Evolutionary conservation across 2,329 filamentous ascomycete species (phyloP).

Genomic region (Xylariaceae sp.): DNA sequence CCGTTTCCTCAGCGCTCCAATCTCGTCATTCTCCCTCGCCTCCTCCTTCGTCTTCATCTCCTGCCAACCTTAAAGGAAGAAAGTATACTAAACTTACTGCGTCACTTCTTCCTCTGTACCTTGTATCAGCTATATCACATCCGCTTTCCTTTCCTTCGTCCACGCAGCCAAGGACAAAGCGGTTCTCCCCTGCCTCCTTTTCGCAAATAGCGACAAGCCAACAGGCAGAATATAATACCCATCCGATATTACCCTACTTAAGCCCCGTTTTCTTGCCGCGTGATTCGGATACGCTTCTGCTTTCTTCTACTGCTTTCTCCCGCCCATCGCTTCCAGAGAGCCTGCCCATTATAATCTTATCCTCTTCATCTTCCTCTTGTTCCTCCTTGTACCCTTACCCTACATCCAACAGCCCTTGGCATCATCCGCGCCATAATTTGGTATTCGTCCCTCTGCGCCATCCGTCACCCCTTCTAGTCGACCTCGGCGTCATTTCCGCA

Average conservation of each 20-base stretch:
- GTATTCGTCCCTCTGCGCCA: not conserved
- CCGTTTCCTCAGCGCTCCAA: not conserved
- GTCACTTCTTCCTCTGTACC: not conserved
- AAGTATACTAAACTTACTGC: not conserved
- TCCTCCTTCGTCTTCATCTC: slow-evolving; percentile 9
- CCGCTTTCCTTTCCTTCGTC: slow-evolving; percentile 18
- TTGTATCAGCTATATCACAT: not conserved
- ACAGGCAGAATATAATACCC: slow-evolving; percentile 17
- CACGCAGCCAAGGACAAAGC: slow-evolving; percentile 19
- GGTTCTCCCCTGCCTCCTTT: slow-evolving; percentile 4
- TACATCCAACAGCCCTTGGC: slow-evolving; percentile 4
- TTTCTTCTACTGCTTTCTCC: slow-evolving; percentile 19
- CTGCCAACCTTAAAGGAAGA: not conserved
- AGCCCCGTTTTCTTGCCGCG: slow-evolving; percentile 24
- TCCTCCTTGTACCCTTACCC: slow-evolving; percentile 7
- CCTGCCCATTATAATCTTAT: slow-evolving; percentile 9
- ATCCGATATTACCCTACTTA: slow-evolving; percentile 24
- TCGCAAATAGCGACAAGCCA: slow-evolving; percentile 24
- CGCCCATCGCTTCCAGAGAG: slow-evolving; percentile 14
- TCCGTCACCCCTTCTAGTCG: not conserved
- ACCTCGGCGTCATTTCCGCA: not conserved
- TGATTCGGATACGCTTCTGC: slow-evolving; percentile 21
- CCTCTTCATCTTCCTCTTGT: slow-evolving; percentile 1
- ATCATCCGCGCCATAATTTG: not conserved
- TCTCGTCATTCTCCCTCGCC: slow-evolving; percentile 1